Evolutionary conservation across 140 eudicot species (phyloP).

Genomic region (Anethum foeniculum): DNA sequence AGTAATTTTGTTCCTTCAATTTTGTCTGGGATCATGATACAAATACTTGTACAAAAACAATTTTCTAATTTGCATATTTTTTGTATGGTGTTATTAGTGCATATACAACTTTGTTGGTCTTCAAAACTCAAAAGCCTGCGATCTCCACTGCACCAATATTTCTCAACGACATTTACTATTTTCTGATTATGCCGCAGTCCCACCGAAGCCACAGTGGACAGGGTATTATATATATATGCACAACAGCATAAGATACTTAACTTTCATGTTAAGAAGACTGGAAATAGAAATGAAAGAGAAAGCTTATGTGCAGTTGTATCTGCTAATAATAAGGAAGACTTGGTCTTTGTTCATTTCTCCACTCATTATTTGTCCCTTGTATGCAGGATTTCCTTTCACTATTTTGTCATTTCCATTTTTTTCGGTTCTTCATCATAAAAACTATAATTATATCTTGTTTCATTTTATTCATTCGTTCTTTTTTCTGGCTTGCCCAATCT

Average conservation of each 20-base stretch:
- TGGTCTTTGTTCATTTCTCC: background rate
- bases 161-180: background rate
- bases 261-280: background rate
- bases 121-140: no score
- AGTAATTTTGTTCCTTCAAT: background rate
- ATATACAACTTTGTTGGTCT: no score
- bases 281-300: background rate
- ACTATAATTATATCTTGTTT: background rate
- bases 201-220: background rate
- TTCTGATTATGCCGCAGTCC: background rate
- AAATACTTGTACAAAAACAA: no score
- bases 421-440: background rate
- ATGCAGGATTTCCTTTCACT: conserved; percentile 4
- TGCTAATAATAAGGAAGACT: conserved; percentile 3
- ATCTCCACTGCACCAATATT: background rate
- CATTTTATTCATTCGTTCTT: background rate
- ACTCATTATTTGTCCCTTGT: background rate
- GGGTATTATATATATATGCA: background rate
- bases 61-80: no score
- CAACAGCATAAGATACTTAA: background rate
- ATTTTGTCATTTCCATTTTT: background rate
- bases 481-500: background rate
- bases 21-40: background rate
- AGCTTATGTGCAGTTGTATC: background rate
- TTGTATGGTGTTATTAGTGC: no score